Evolutionary conservation across 2,329 filamentous ascomycete species (phyloP).

Genomic region (Cadophora sp.): DNA sequence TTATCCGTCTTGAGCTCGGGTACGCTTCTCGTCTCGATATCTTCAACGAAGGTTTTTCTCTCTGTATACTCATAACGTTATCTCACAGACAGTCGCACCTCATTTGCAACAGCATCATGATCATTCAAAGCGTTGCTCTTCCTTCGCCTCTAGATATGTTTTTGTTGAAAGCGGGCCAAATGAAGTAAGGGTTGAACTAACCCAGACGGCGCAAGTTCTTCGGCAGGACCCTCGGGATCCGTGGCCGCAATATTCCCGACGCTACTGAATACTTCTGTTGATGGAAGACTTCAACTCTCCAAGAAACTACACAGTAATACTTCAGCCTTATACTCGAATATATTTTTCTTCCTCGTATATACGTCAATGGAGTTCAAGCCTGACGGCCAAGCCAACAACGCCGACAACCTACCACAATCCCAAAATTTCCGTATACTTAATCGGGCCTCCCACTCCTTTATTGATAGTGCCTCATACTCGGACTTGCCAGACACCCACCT

Average conservation of each 20-base stretch:
- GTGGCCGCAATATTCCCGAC: not conserved
- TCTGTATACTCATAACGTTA: too few relatives aligned
- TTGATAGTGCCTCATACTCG: not conserved
- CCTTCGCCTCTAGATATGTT: too few relatives aligned
- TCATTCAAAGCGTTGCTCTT: too few relatives aligned
- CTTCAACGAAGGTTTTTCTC: too few relatives aligned
- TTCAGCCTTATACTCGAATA: not conserved
- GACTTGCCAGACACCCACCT: not conserved
- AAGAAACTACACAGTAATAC: not conserved
- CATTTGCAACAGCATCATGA: too few relatives aligned
- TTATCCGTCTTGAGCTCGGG: too few relatives aligned
- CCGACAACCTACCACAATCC: not conserved
- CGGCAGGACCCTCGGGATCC: slow-evolving; percentile 1
- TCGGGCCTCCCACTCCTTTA: not conserved
- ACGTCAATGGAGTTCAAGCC: not conserved
- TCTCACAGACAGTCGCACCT: too few relatives aligned
- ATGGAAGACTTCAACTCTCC: not conserved
- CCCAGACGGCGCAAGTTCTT: not conserved
- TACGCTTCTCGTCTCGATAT: too few relatives aligned
- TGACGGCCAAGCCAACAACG: not conserved
- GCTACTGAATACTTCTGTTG: not conserved
- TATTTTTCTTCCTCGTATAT: not conserved
- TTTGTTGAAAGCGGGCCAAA: too few relatives aligned
- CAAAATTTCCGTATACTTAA: too few relatives aligned
- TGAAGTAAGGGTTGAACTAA: not conserved